Evolutionary conservation across 176 grass and related monocot genomes (phyloP).

Genomic region (Ensete glaucum): DNA sequence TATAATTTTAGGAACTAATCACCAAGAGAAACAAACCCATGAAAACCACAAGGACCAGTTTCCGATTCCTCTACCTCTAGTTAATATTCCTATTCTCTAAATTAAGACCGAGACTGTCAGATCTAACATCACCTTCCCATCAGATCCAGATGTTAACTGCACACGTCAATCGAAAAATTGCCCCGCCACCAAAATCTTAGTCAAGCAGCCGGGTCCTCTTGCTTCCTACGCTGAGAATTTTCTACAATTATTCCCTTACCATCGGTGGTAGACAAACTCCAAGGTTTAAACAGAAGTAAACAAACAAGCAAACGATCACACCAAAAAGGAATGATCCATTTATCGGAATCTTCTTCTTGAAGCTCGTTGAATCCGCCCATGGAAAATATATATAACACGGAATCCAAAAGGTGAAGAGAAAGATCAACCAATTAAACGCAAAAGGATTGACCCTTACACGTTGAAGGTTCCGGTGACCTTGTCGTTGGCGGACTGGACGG

Average conservation of each 20-base stretch:
- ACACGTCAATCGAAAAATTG: neutral
- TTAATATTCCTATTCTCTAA: neutral
- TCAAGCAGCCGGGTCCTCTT: neutral
- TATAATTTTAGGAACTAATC: neutral
- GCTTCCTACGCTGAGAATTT: neutral
- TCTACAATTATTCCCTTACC: no score
- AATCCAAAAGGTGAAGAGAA: neutral
- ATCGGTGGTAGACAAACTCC: no score
- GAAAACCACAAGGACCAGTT: neutral
- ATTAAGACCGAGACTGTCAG: neutral
- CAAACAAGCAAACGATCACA: no score
- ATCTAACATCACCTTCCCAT: neutral
- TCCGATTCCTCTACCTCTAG: neutral
- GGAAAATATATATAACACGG: neutral
- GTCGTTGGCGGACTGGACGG: slow-evolving; percentile 82
- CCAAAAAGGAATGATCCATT: neutral
- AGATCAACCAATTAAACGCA: neutral
- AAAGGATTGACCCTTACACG: slow-evolving; percentile 30
- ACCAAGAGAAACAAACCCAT: neutral
- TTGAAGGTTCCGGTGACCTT: slow-evolving; percentile 83
- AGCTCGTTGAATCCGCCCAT: neutral
- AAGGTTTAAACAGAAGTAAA: no score
- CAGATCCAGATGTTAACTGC: no score
- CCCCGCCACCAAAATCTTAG: neutral
- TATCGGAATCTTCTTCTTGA: neutral